These are phyloP conservation scores for Aspergillus cavernicola DNA, from an alignment of 495 filamentous ascomycete species.

Conservation along the genomic window DNA sequence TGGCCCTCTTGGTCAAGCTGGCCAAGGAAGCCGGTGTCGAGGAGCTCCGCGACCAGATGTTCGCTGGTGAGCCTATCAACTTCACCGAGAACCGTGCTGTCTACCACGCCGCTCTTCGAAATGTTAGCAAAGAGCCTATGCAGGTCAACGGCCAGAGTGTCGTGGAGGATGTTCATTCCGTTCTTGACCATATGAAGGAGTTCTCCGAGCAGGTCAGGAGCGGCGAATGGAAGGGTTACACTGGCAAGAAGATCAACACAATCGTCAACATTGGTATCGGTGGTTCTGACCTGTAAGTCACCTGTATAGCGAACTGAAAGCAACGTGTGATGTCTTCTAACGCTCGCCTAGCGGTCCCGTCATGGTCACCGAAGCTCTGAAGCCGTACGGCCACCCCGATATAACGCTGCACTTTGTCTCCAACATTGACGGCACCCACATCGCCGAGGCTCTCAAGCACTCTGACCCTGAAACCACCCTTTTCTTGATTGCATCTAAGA, in stretches of 20 bases:
- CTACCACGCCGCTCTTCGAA: conserved; percentile 91
- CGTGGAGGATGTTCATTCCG: conserved; percentile 87
- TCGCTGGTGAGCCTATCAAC: conserved; percentile 96
- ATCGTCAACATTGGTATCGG: conserved; percentile 98
- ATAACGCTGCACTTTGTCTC: conserved; percentile 95
- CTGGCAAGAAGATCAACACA: conserved; percentile 94
- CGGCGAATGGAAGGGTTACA: conserved; percentile 97
- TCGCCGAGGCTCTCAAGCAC: conserved; percentile 84
- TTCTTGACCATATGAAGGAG: conserved; percentile 94
- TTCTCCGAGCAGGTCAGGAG: conserved; percentile 93
- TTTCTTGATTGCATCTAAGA: conserved; percentile 97
- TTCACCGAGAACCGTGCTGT: conserved; percentile 96
- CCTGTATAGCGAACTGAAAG: too few relatives aligned
- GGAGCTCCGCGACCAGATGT: conserved; percentile 94
- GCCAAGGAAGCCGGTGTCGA: conserved; percentile 88
- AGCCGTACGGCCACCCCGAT: conserved; percentile 81
- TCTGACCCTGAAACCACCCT: conserved; percentile 95
- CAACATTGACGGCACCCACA: conserved; percentile 98
- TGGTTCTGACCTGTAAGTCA: conserved; percentile 87
- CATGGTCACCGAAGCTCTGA: conserved; percentile 97
- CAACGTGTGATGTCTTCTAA: conserved; percentile 33
- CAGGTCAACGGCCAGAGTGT: conserved; percentile 92
- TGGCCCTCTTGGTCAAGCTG: conserved; percentile 79
- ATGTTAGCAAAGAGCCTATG: conserved; percentile 80
- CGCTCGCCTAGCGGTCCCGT: conserved; percentile 71